Evolutionary conservation across 768 basidiomycete species (phyloP), one percentile per base, ranked within the genome.

Genomic region (Clathrus columnatus): DNA sequence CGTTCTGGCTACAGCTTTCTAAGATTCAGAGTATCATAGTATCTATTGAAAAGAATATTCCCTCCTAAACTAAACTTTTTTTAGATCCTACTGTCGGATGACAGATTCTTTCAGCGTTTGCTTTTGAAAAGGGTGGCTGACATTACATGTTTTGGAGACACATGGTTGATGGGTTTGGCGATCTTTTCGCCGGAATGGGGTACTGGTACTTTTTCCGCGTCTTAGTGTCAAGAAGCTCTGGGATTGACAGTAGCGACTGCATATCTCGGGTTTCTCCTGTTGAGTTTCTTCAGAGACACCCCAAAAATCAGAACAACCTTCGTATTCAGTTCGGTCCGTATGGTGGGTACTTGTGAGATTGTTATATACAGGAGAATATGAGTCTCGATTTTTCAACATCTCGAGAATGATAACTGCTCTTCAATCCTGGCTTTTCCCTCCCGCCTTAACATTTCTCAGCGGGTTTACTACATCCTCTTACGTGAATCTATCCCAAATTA

Each of bases 251-350:
- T 7, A 14, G 30, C 14, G 30, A 32, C 30, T 32, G 14, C 30
- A 32, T 32, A 32, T 14, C 30, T 32, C 30, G 10, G 36, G 36
- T 4, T 32, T 18, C 28, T 53, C 51, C 20, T 41, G 30, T 44
- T 43, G 30, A 44, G 20, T 53, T 5, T 42, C 7, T 11, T 42
- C 30, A 5, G 74, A 75, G 36, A 36, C 4, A 36, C 36, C n/a
- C 36, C n/a, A 8, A 32, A 36, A 36, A 36, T 14, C 11, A 5
- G 36, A n/a, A 14, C 36, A 11, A 4, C n/a, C n/a, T 36, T 14
- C 4, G 4, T 36, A 4, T n/a, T n/a, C 36, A 36, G 7, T n/a
- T n/a, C n/a, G n/a, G n/a, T n/a, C n/a, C n/a, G n/a, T n/a, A n/a
- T n/a, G n/a, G n/a, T n/a, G n/a, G n/a, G n/a, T n/a, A n/a, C n/a